Conservation (phyloP, 1,139 yeast species). For the Debaryomyces coudertii region DNA sequence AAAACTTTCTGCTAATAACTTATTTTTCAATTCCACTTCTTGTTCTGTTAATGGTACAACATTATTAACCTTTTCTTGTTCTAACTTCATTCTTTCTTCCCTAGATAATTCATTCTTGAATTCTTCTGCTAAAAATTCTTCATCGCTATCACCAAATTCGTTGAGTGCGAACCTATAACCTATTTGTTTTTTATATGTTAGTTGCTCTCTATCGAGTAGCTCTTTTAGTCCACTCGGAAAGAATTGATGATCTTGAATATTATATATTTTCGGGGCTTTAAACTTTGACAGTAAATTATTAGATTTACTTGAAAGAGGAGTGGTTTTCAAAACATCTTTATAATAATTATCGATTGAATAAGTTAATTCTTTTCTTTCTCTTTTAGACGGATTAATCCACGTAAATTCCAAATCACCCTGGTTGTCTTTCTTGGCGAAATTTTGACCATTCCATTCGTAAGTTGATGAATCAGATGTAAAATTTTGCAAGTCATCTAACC, state of each 20-base stretch:
- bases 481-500: conserved; percentile 89
- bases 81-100: conserved; percentile 50
- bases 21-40: conserved; percentile 66
- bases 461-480: conserved; percentile 87
- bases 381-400: conserved; percentile 88
- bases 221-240: conserved; percentile 67
- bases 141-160: conserved; percentile 57
- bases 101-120: conserved; percentile 39
- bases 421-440: conserved; percentile 68
- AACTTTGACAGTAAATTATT: conserved; percentile 42
- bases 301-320: conserved; percentile 22
- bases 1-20: conserved; percentile 67
- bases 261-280: conserved; percentile 71
- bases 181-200: conserved; percentile 71
- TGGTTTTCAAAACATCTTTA: conserved; percentile 66
- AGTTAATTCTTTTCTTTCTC: conserved; percentile 88
- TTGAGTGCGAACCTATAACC: conserved; percentile 67
- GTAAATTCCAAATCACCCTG: conserved; percentile 52
- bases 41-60: conserved; percentile 78
- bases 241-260: conserved; percentile 87
- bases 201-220: conserved; percentile 76
- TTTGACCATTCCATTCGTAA: conserved; percentile 97
- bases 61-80: conserved; percentile 67
- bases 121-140: conserved; percentile 59
- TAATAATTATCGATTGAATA: conserved; percentile 88